Evolutionary conservation across 1,139 yeast species (phyloP).

Genomic region (Yamadazyma membranifaciens): DNA sequence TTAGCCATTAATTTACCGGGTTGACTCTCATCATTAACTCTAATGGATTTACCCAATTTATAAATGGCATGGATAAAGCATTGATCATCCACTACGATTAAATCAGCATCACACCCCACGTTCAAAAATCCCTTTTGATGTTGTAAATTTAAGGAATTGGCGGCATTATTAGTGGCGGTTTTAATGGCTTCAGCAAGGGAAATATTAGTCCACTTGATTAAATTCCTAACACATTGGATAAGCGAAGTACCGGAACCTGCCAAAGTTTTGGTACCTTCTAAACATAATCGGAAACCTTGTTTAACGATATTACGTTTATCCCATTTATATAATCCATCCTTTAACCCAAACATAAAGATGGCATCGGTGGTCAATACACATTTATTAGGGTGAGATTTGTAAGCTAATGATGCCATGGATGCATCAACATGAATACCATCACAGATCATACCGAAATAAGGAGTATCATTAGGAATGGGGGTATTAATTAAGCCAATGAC

Average conservation of each 20-base stretch:
- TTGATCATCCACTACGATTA: slow-evolving; percentile 45
- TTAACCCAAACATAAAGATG: slow-evolving; percentile 53
- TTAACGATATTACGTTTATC: slow-evolving; percentile 50
- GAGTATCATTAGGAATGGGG: slow-evolving; percentile 33
- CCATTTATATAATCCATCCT: slow-evolving; percentile 53
- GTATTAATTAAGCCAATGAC: slow-evolving; percentile 54
- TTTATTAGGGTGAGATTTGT: slow-evolving; percentile 52
- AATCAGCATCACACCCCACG: slow-evolving; percentile 59
- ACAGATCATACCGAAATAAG: slow-evolving; percentile 58
- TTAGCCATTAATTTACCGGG: slow-evolving; percentile 22
- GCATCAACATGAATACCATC: slow-evolving; percentile 68
- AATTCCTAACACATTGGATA: slow-evolving; percentile 53
- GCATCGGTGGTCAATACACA: slow-evolving; percentile 65
- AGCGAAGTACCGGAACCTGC: slow-evolving; percentile 65
- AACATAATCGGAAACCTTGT: slow-evolving; percentile 45
- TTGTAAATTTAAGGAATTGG: slow-evolving; percentile 45
- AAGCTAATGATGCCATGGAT: slow-evolving; percentile 53
- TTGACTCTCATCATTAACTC: slow-evolving; percentile 19
- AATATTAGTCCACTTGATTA: slow-evolving; percentile 51
- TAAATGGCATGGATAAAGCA: slow-evolving; percentile 51
- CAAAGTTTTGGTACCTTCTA: slow-evolving; percentile 58
- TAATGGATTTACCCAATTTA: slow-evolving; percentile 42
- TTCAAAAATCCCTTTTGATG: slow-evolving; percentile 51
- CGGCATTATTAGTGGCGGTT: slow-evolving; percentile 59
- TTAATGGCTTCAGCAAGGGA: slow-evolving; percentile 54